A percentile compares a stretch with the other conserved stretches of the same genome.
Evolutionary conservation across 179 eudicot species (phyloP).

Genomic region (Spinacia oleracea): DNA sequence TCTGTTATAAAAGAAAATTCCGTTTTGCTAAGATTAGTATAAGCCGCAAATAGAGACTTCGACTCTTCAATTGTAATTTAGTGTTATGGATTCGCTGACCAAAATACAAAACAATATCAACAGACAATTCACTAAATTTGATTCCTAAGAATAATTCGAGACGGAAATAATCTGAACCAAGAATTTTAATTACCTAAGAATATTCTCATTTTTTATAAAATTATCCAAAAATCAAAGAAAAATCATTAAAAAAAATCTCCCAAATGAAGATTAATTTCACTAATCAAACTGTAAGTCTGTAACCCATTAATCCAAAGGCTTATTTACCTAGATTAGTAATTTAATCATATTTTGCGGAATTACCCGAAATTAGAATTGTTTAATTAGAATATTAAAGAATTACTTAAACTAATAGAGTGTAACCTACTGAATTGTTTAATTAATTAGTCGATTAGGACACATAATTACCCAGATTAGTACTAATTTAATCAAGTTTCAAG

Average conservation of each 20-base stretch:
- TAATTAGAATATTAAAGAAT: background rate
- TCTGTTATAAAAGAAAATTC: background rate
- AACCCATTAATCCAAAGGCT: background rate
- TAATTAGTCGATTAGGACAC: background rate
- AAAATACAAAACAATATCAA: background rate
- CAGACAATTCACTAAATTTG: background rate
- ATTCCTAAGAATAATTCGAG: conserved; percentile 20
- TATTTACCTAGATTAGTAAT: background rate
- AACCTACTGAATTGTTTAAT: background rate
- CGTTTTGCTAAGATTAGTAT: conserved; percentile 4
- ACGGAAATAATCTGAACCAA: conserved; percentile 4
- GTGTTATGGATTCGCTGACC: conserved; percentile 27
- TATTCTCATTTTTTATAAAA: conserved; percentile 11
- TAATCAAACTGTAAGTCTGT: background rate
- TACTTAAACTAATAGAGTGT: background rate
- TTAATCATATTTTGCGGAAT: background rate
- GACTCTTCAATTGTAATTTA: background rate
- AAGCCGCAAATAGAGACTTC: conserved; percentile 27
- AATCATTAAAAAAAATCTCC: background rate
- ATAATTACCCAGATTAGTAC: background rate
- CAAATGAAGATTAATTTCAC: background rate
- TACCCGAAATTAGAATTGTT: background rate
- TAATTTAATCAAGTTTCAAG: background rate
- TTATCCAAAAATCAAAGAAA: conserved; percentile 19
- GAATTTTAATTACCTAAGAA: conserved; percentile 10